Evolutionary conservation across 257 asterid genomes (phyloP).

Genomic region (Schizonepeta tenuifolia): DNA sequence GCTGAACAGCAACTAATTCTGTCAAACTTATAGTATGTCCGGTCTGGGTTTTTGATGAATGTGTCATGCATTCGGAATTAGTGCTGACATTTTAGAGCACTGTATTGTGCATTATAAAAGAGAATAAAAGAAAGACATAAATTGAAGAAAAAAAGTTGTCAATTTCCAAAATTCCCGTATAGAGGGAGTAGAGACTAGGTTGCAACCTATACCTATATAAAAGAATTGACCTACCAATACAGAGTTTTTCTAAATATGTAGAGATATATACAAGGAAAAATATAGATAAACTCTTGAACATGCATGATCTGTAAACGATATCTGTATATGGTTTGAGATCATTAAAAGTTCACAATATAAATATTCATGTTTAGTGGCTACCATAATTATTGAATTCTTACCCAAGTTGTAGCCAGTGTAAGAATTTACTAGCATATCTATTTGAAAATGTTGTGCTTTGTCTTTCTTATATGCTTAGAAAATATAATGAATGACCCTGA

Average conservation of each 20-base stretch:
- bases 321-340: neutral
- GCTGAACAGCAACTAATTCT: neutral
- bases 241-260: too few relatives aligned
- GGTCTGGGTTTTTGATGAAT: slow-evolving; percentile 2
- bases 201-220: too few relatives aligned
- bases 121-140: too few relatives aligned
- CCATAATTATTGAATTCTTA: neutral
- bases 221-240: too few relatives aligned
- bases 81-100: neutral
- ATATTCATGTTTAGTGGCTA: slow-evolving; percentile 3
- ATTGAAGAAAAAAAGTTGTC: too few relatives aligned
- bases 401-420: slow-evolving; percentile 12
- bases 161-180: too few relatives aligned
- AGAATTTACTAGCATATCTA: slow-evolving; percentile 17
- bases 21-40: neutral
- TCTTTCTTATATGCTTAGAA: slow-evolving; percentile 6
- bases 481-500: neutral
- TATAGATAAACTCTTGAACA: too few relatives aligned
- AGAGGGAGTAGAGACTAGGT: too few relatives aligned
- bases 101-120: neutral
- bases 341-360: neutral
- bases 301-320: neutral
- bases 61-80: slow-evolving; percentile 19
- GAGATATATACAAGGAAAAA: too few relatives aligned
- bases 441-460: slow-evolving; percentile 1